Percentiles rank a stretch among this genome's conserved stretches.
These are phyloP conservation scores for Zychaea mexicana DNA, from an alignment of 371 early-diverging fungal species.

Conservation along the genomic window DNA sequence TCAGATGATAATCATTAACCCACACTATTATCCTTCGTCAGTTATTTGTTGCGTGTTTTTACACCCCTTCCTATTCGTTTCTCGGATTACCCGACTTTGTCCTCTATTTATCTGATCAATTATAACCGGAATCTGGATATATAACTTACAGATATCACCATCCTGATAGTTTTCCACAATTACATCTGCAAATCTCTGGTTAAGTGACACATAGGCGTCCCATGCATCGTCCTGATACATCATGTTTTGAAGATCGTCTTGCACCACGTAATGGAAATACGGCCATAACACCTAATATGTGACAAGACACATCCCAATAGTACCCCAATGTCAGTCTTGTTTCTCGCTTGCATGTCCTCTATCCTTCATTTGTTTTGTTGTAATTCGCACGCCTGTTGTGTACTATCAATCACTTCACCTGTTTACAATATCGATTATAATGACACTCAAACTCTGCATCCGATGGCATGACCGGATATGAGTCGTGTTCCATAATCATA, in stretches of 20 bases:
- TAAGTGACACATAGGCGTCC: slow-evolving; percentile 82
- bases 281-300: slow-evolving; percentile 95
- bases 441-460: slow-evolving; percentile 81
- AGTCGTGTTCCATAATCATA: slow-evolving; percentile 63
- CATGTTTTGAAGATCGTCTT: slow-evolving; percentile 61
- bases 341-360: too few species aligned
- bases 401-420: too few species aligned
- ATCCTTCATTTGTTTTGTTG: too few species aligned
- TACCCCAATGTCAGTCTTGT: too few species aligned
- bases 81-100: slow-evolving; percentile 26
- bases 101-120: slow-evolving; percentile 82
- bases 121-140: too few species aligned
- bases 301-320: too few species aligned
- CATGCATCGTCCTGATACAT: slow-evolving; percentile 84
- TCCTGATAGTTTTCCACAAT: slow-evolving; percentile 72
- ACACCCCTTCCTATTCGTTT: not conserved
- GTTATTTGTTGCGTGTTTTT: too few species aligned
- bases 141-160: slow-evolving; percentile 83
- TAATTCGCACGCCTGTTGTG: too few species aligned
- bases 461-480: slow-evolving; percentile 86
- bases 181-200: slow-evolving; percentile 79
- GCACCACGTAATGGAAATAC: slow-evolving; percentile 91
- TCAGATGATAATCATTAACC: slow-evolving; percentile 99
- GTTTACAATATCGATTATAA: slow-evolving; percentile 95
- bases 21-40: slow-evolving; percentile 73